Evolutionary conservation across 2,329 filamentous ascomycete genomes (phyloP).

Genomic region (Cladosporium sp.): DNA sequence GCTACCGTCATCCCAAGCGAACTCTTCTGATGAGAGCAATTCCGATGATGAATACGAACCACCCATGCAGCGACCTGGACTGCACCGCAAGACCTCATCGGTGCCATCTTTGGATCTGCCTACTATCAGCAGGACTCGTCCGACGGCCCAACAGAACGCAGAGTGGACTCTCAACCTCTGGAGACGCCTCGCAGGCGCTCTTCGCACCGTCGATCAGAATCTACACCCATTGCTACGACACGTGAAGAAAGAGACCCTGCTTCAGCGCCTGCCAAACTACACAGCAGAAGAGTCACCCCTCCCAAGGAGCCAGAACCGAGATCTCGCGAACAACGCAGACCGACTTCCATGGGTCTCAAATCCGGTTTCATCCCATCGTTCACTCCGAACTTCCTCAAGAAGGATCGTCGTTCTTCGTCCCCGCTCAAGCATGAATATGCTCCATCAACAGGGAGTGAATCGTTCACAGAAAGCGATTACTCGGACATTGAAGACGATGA

Average conservation of each 20-base stretch:
- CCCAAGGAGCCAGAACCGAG: neutral
- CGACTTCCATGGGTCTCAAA: constrained; percentile 21
- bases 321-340: neutral
- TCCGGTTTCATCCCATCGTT: constrained; percentile 28
- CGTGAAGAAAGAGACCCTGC: constrained; percentile 18
- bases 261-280: constrained; percentile 33
- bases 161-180: neutral
- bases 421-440: constrained; percentile 97
- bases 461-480: constrained; percentile 55
- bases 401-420: constrained; percentile 74
- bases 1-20: constrained; percentile 41
- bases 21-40: constrained; percentile 27
- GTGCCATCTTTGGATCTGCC: constrained; percentile 45
- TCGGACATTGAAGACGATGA: constrained; percentile 48
- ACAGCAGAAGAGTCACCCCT: constrained; percentile 21
- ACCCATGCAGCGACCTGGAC: constrained; percentile 28
- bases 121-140: constrained; percentile 41
- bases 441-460: constrained; percentile 69
- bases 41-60: constrained; percentile 25
- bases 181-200: constrained; percentile 7
- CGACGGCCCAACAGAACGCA: constrained; percentile 32
- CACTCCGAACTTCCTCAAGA: constrained; percentile 33
- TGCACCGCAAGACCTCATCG: constrained; percentile 45
- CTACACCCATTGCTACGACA: constrained; percentile 13
- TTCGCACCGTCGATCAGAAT: constrained; percentile 14